Base-by-base conservation (phyloP, 2,329 filamentous ascomycete genomes). In the Penicillium sp. region DNA sequence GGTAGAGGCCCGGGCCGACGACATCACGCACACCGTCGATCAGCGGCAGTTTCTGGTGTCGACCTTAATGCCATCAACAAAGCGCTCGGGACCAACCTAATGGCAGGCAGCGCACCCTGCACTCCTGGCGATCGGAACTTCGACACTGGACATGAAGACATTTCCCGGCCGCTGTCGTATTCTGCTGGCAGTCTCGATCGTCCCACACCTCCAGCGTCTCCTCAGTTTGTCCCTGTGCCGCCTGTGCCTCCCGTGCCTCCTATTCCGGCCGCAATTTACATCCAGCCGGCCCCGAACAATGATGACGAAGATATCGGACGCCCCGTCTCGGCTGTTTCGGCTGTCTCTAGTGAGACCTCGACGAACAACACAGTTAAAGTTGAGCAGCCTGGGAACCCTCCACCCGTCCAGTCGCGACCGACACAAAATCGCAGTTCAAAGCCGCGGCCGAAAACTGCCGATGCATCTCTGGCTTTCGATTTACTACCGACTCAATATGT, bases 321-420 rank as follows among this genome's bases (percentile, higher is more conserved):
- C 9, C 90, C 91, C 0, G 72, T 95, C n/a, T 95, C 91, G 2
- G 76, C 91, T 0, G 72, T 95, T 15, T 95, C 91, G 1, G 76
- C 91, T 18, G 83, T 95, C 12, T 95, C 89, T 1, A 91, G 84
- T 18, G 89, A 93, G 66, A 89, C 88, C 0, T 86, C 89, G 40
- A 90, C 85, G 64, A 93, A 87, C 2, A 74, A 82, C 46, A 78
- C 88, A 0, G 78, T 84, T 15, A 80, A 83, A 35, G 79, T 79
- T 3, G 81, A 83, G 4, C 88, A 92, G 66, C 88, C 85, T 1
- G 60, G 61, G 18, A 53, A 49, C 25, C 43, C 58, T 25, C 49
- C 25, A 13, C 49, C 39, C 12, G 50, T 37, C 9, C 79, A 78
- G 10, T 78, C 77, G 9, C 67, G 69, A 8, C 67, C 72, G 13